Conservation (phyloP, 768 basidiomycete species). For the Chiua virens region DNA sequence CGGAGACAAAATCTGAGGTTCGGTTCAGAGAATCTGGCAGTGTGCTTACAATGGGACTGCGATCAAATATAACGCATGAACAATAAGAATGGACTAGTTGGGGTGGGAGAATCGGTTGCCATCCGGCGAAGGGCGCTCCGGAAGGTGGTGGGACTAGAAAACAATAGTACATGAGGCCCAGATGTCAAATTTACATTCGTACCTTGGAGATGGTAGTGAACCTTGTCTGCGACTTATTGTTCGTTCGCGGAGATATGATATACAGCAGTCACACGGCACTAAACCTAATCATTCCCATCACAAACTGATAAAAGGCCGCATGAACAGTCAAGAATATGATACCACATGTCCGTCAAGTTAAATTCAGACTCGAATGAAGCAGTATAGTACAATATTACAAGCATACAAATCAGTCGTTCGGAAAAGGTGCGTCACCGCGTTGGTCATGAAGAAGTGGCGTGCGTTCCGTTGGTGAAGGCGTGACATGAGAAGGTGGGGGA, state of each 20-base stretch:
- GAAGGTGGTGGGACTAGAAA: constrained; percentile 8
- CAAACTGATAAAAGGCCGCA: constrained; percentile 18
- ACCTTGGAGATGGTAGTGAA: constrained; percentile 28
- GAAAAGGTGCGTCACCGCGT: constrained; percentile 10
- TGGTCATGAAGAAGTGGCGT: constrained; percentile 33
- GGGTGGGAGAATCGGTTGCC: constrained; percentile 15
- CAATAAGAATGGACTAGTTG: constrained; percentile 27
- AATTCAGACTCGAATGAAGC: constrained; percentile 4
- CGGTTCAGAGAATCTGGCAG: background rate
- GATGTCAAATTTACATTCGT: constrained; percentile 25
- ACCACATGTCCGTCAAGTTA: constrained; percentile 9
- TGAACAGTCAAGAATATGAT: constrained; percentile 4
- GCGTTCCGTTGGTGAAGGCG: constrained; percentile 26
- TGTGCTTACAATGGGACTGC: constrained; percentile 15
- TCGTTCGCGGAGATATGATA: constrained; percentile 17
- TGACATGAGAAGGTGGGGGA: constrained; percentile 9
- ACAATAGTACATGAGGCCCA: constrained; percentile 18
- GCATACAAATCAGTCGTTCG: constrained; percentile 8
- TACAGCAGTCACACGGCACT: constrained; percentile 7
- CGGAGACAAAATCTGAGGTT: constrained; percentile 1
- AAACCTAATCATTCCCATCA: constrained; percentile 20
- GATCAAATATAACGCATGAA: constrained; percentile 18
- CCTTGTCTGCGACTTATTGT: constrained; percentile 33
- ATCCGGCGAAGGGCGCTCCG: background rate
- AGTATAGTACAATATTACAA: constrained; percentile 29